Base-by-base conservation (phyloP, 2,329 filamentous ascomycete species). In the Esteya vermicola region DNA sequence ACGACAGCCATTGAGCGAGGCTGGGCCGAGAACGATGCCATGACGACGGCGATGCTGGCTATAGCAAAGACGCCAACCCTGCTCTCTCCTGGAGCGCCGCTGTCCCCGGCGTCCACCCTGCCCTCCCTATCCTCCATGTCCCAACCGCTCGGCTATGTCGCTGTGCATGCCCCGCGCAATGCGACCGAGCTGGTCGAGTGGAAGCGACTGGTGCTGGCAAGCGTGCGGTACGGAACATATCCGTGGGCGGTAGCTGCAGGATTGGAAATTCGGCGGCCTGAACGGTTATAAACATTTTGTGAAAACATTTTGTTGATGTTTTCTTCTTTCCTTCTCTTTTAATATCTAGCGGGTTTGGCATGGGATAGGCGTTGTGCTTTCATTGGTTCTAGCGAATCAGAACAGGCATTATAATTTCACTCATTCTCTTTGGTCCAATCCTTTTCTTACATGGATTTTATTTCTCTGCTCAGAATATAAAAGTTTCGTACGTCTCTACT, bases 141-240 rank as follows among this genome's bases (percentile, higher is more conserved):
- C 6, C n/a, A n/a, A n/a, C n/a, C 31, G 4, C 18, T 34, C 18
- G 31, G 41, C 28, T 64, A 61, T 39, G 51, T 64, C 19, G 36
- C 63, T 33, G 36, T 65, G 1, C 63, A 64, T 19, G 58, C 61
- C 37, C 62, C 61, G 26, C 47, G 62, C 21, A 50, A 59, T 14
- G 51, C 52, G 16, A 49, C 30, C 0, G 62, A 65, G 47, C 52
- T 58, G 27, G 52, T 47, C 27, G 50, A 56, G n/a, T 58, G 57
- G 55, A 52, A 48, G 45, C 38, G 35, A 19, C 43, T 54, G 16
- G 46, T 50, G 12, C 39, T 47, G 35, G 53, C 53, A 4, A 45
- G 45, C 28, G 43, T 45, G 23, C 41, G 40, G 1, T 47, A 43
- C 28, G 41, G 44, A 40, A 44, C 42, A 13, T 28, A 38, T 8